Evolutionary conservation across 331 rosid species (phyloP).

Genomic region (Stylosanthes scabra): DNA sequence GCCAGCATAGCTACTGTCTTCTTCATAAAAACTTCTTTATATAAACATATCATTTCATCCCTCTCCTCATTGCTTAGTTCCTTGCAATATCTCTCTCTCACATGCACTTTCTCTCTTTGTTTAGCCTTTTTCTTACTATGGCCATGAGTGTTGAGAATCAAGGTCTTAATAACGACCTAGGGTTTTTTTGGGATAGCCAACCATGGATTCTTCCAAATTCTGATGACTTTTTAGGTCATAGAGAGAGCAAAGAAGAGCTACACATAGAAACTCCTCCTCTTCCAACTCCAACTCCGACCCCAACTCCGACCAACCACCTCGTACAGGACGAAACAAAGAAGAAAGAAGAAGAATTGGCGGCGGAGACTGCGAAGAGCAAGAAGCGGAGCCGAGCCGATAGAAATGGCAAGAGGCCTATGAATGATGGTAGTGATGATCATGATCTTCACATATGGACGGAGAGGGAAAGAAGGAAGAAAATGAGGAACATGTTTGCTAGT

Average conservation of each 20-base stretch:
- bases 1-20: not conserved
- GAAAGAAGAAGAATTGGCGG: not conserved
- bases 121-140: not conserved
- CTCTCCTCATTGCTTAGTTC: not conserved
- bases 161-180: not conserved
- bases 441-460: conserved; percentile 76
- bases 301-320: not conserved
- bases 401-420: not conserved
- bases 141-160: conserved; percentile 32
- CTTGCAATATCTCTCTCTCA: not conserved
- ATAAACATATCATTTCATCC: not conserved
- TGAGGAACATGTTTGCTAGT: conserved; percentile 71
- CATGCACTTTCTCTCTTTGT: not conserved
- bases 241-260: conserved; percentile 12
- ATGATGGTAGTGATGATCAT: conserved; percentile 37
- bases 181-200: conserved; percentile 45
- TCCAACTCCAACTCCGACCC: not conserved
- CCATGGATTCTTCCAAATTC: conserved; percentile 43
- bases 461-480: conserved; percentile 89
- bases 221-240: conserved; percentile 18
- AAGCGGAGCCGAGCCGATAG: conserved; percentile 14
- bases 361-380: not conserved
- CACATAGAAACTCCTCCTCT: not conserved
- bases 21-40: conserved; percentile 10
- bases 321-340: conserved; percentile 8